A percentile compares a stretch with the other conserved stretches of the same genome.
Conservation (phyloP, 495 filamentous ascomycete species). For the Bombardia bombarda region DNA sequence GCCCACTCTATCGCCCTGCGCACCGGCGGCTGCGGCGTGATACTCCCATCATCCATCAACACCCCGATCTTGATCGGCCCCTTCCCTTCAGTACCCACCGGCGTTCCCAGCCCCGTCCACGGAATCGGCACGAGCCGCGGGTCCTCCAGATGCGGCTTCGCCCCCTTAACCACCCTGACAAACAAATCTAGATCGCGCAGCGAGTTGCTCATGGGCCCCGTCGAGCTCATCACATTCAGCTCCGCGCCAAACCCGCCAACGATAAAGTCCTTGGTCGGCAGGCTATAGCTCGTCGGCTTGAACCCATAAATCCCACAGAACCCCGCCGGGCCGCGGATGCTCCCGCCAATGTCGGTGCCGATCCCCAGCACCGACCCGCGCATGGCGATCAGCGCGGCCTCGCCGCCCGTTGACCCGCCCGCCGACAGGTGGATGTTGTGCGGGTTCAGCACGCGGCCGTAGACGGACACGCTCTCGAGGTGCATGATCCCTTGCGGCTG, state of each 20-base stretch:
- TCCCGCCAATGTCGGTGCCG: slow-evolving; percentile 6
- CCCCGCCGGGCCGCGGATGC: slow-evolving; percentile 48
- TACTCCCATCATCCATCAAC: slow-evolving; percentile 61
- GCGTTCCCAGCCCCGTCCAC: slow-evolving; percentile 46
- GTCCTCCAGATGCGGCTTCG: slow-evolving; percentile 55
- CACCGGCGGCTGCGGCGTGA: slow-evolving; percentile 64
- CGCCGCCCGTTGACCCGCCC: slow-evolving; percentile 6
- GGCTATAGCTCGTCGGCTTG: slow-evolving; percentile 50
- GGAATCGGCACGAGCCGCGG: slow-evolving; percentile 50
- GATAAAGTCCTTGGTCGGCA: slow-evolving; percentile 44
- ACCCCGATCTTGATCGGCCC: slow-evolving; percentile 56
- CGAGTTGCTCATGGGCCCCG: slow-evolving; percentile 55
- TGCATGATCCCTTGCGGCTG: slow-evolving; percentile 54
- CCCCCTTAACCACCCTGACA: slow-evolving; percentile 48
- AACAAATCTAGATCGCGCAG: slow-evolving; percentile 60
- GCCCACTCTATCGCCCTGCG: slow-evolving; percentile 43
- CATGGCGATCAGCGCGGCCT: slow-evolving; percentile 6
- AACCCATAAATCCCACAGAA: slow-evolving; percentile 58
- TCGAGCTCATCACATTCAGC: slow-evolving; percentile 15
- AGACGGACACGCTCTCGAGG: slow-evolving; percentile 46
- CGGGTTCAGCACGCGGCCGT: slow-evolving; percentile 52
- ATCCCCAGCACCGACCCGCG: slow-evolving; percentile 2
- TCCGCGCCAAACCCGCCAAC: neutral
- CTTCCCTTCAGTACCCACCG: slow-evolving; percentile 12
- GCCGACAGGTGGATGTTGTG: neutral